A percentile compares a stretch with the other conserved stretches of the same genome.
Evolutionary conservation across 768 basidiomycete species (phyloP).

Genomic region (Rickenella mellea): DNA sequence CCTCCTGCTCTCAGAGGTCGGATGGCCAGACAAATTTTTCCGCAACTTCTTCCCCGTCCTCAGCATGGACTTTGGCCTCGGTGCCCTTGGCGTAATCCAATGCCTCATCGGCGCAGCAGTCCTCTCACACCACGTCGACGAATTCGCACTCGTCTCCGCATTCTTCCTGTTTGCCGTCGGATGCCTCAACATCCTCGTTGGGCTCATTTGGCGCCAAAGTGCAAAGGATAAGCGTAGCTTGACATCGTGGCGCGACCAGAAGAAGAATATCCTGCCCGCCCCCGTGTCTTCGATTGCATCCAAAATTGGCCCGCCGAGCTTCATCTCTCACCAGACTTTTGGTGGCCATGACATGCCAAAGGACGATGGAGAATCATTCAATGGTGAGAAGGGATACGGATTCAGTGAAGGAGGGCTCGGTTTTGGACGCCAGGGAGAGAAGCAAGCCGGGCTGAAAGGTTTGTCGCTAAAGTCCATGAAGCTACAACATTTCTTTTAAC

Average conservation of each 20-base stretch:
- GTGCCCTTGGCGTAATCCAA: constrained; percentile 81
- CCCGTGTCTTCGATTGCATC: constrained; percentile 28
- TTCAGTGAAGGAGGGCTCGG: constrained; percentile 48
- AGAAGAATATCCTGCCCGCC: constrained; percentile 45
- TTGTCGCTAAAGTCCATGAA: constrained; percentile 9
- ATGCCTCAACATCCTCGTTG: constrained; percentile 78
- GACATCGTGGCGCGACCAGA: constrained; percentile 50
- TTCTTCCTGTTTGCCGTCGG: constrained; percentile 90
- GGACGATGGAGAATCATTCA: no score
- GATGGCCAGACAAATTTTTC: constrained; percentile 75
- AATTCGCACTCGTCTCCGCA: constrained; percentile 82
- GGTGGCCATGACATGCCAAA: no score
- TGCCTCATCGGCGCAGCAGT: constrained; percentile 61
- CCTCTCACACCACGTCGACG: constrained; percentile 59
- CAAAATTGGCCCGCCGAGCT: constrained; percentile 25
- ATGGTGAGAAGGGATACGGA: constrained; percentile 10
- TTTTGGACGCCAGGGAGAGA: constrained; percentile 76
- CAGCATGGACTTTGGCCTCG: constrained; percentile 76
- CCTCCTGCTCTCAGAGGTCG: constrained; percentile 74
- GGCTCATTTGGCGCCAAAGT: constrained; percentile 59
- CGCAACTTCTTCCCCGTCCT: constrained; percentile 80
- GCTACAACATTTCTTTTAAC: constrained; percentile 5
- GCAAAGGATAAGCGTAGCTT: constrained; percentile 56
- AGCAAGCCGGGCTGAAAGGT: constrained; percentile 56
- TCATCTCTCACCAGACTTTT: constrained; percentile 29